Conservation (phyloP, 148 eudicot genomes). For the Suaeda aralocaspica region DNA sequence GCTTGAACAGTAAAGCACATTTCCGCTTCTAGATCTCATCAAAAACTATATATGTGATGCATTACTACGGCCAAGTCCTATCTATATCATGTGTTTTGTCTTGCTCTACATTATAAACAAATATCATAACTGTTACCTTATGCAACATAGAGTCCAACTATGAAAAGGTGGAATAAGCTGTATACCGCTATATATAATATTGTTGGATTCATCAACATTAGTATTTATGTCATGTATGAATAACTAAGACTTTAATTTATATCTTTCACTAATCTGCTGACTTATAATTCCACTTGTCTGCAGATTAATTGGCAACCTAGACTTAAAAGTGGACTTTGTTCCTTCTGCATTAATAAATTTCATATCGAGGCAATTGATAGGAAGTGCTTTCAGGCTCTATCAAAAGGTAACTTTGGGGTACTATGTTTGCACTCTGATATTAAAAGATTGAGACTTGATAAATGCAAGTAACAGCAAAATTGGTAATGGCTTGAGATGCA, state of each 20-base stretch:
- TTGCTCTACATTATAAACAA: no score
- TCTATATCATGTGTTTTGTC: no score
- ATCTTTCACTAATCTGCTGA: background rate
- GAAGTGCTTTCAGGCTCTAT: conserved; percentile 83
- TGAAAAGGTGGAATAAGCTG: no score
- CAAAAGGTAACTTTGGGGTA: conserved; percentile 59
- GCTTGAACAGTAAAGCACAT: no score
- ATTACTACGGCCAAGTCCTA: no score
- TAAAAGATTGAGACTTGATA: background rate
- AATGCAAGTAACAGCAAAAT: background rate
- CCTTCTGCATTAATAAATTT: conserved; percentile 90
- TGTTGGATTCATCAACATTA: no score
- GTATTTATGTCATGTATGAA: background rate
- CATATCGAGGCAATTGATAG: conserved; percentile 85
- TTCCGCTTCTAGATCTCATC: no score
- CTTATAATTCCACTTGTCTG: conserved; percentile 8
- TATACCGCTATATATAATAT: no score
- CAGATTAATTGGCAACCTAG: conserved; percentile 84
- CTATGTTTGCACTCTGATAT: conserved; percentile 16
- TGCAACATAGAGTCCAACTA: no score
- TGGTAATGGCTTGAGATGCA: no score
- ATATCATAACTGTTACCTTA: no score
- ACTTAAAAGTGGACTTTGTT: conserved; percentile 85
- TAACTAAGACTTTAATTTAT: background rate
- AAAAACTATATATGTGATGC: no score